Conservation (phyloP, 2,329 filamentous ascomycete species). For the Chaetomium sp. region DNA sequence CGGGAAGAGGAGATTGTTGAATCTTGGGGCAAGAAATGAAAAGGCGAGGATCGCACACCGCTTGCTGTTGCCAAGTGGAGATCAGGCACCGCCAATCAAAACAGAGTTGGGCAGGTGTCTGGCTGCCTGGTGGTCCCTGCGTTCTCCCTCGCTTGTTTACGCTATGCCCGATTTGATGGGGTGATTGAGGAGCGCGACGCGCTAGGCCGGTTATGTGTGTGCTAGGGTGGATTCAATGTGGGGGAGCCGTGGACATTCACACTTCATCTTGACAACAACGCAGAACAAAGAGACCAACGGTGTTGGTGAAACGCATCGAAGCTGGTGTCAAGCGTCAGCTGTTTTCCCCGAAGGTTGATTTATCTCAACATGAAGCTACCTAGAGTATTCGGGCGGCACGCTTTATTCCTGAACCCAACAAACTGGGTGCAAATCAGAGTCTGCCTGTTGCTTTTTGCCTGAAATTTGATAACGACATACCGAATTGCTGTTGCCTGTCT, state of each 20-base stretch:
- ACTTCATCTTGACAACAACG: not conserved
- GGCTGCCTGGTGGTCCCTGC: slow-evolving; percentile 35
- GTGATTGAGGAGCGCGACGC: slow-evolving; percentile 26
- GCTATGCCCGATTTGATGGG: slow-evolving; percentile 20
- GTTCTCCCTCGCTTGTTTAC: slow-evolving; percentile 32
- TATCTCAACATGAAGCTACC: not conserved
- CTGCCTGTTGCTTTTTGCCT: not conserved
- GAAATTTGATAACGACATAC: not conserved
- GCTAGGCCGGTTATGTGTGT: slow-evolving; percentile 28
- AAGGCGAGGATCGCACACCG: slow-evolving; percentile 35
- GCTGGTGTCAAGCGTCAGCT: not conserved
- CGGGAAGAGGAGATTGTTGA: slow-evolving; percentile 37
- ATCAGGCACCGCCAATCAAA: slow-evolving; percentile 37
- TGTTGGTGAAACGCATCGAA: not conserved
- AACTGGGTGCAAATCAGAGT: not conserved
- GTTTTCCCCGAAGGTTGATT: not conserved
- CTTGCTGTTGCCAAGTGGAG: slow-evolving; percentile 35
- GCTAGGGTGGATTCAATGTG: slow-evolving; percentile 21
- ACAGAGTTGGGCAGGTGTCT: slow-evolving; percentile 29
- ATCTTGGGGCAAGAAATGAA: slow-evolving; percentile 38
- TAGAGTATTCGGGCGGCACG: too few species aligned
- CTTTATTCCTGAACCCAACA: not conserved
- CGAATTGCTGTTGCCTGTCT: not conserved
- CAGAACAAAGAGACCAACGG: not conserved
- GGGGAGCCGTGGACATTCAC: slow-evolving; percentile 5